Evolutionary conservation across 2,329 filamentous ascomycete genomes (phyloP).

Genomic region (Pestalotiopsis sp.): DNA sequence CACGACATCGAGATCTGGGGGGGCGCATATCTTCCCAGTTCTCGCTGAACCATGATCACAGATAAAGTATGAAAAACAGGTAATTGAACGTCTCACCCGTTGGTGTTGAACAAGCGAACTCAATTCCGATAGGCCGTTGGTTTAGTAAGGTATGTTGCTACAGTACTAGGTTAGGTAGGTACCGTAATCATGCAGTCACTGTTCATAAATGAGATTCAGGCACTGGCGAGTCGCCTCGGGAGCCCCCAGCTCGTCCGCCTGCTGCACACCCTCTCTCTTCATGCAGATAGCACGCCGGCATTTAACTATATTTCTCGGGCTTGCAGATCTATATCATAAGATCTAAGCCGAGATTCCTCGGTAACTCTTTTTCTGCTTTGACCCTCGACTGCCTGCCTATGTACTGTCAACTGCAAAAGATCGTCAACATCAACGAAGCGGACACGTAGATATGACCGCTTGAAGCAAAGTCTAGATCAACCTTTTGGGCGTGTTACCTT

Average conservation of each 20-base stretch:
- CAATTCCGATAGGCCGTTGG: not conserved
- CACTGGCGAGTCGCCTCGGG: not conserved
- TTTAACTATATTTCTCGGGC: no score
- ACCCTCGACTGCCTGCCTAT: no score
- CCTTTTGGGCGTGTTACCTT: no score
- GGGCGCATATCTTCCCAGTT: not conserved
- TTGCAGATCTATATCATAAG: no score
- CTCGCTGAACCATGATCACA: not conserved
- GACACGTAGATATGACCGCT: no score
- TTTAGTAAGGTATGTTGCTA: not conserved
- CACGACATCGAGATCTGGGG: not conserved
- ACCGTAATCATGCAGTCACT: not conserved
- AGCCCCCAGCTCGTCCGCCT: not conserved
- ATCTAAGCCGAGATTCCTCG: no score
- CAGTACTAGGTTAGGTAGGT: no score
- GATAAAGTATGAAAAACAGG: not conserved
- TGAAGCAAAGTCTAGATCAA: no score
- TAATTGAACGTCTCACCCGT: not conserved
- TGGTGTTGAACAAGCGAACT: not conserved
- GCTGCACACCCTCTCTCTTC: not conserved
- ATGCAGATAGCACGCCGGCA: not conserved
- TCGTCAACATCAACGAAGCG: no score
- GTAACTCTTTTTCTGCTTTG: no score
- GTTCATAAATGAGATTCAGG: not conserved
- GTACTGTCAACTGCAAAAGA: no score